Evolutionary conservation across 176 grass and related monocot genomes (phyloP).

Genomic region (Carex littledalei): DNA sequence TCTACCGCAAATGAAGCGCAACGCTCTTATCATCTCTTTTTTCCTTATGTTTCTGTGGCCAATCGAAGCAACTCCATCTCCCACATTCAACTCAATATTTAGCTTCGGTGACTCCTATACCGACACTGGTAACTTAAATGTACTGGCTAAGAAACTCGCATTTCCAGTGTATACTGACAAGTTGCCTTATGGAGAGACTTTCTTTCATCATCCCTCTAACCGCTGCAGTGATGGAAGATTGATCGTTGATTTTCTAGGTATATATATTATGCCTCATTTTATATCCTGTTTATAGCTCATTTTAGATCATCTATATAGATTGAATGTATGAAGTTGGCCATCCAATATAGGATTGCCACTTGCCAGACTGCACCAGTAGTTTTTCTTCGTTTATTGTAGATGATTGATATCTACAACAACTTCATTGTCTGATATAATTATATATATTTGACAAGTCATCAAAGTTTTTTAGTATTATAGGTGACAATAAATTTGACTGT

Average conservation of each 20-base stretch:
- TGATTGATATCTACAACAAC: too few relatives aligned
- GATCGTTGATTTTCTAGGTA: slow-evolving; percentile 63
- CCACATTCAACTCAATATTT: slow-evolving; percentile 55
- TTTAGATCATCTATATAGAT: neutral
- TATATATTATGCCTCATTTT: neutral
- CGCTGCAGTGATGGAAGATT: slow-evolving; percentile 72
- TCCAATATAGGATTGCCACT: neutral
- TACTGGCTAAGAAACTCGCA: slow-evolving; percentile 16
- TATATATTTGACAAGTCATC: too few relatives aligned
- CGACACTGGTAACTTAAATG: slow-evolving; percentile 66
- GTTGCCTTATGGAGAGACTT: slow-evolving; percentile 59
- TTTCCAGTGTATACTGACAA: slow-evolving; percentile 43
- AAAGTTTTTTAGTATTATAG: too few relatives aligned
- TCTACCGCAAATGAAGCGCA: neutral
- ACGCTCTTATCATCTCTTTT: neutral
- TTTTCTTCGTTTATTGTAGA: too few relatives aligned
- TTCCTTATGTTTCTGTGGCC: neutral
- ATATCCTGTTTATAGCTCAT: neutral
- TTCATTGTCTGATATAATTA: too few relatives aligned
- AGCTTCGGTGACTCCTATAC: slow-evolving; percentile 78
- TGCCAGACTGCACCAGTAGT: neutral
- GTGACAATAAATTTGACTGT: too few relatives aligned
- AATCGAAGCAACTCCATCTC: slow-evolving; percentile 2
- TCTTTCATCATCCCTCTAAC: slow-evolving; percentile 56
- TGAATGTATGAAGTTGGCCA: neutral